A percentile compares a stretch with the other conserved stretches of the same genome.
Conservation (phyloP, 2,329 filamentous ascomycete genomes). For the Triangularia verruculosa region DNA sequence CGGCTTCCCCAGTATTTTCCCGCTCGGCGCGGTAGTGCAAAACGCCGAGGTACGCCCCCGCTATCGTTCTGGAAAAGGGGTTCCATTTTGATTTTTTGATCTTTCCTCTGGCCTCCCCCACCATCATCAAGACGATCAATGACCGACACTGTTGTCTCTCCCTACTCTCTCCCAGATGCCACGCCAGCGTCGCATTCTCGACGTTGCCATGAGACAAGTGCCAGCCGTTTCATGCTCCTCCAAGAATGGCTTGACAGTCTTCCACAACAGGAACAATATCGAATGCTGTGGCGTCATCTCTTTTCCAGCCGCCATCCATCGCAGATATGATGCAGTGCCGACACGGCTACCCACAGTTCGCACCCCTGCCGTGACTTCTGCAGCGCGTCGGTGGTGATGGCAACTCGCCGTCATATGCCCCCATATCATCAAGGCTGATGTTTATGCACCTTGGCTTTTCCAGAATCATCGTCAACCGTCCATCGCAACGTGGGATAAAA, state of each 20-base stretch:
- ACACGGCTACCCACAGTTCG: slow-evolving; percentile 2
- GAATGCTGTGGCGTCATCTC: not conserved
- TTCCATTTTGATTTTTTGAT: slow-evolving; percentile 1
- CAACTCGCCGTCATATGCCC: not conserved
- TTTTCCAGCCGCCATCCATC: not conserved
- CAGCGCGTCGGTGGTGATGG: not conserved
- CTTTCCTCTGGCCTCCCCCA: not conserved
- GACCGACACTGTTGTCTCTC: not conserved
- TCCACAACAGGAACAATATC: not conserved
- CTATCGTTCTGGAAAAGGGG: slow-evolving; percentile 7
- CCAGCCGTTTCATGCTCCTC: slow-evolving; percentile 1
- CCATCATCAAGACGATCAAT: not conserved
- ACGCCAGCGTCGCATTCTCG: slow-evolving; percentile 3
- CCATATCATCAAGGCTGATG: slow-evolving; percentile 1
- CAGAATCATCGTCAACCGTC: not conserved
- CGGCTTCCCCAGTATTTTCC: not conserved
- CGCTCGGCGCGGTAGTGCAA: not conserved
- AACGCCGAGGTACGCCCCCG: not conserved
- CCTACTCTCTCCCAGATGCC: not conserved
- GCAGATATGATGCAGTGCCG: not conserved
- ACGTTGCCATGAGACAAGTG: slow-evolving; percentile 8
- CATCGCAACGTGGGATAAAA: not conserved
- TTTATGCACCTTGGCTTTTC: not conserved
- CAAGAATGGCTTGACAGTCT: not conserved
- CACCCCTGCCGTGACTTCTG: not conserved